Conservation (phyloP, 169 alveolate species). For the Toxoplasma gondii region DNA sequence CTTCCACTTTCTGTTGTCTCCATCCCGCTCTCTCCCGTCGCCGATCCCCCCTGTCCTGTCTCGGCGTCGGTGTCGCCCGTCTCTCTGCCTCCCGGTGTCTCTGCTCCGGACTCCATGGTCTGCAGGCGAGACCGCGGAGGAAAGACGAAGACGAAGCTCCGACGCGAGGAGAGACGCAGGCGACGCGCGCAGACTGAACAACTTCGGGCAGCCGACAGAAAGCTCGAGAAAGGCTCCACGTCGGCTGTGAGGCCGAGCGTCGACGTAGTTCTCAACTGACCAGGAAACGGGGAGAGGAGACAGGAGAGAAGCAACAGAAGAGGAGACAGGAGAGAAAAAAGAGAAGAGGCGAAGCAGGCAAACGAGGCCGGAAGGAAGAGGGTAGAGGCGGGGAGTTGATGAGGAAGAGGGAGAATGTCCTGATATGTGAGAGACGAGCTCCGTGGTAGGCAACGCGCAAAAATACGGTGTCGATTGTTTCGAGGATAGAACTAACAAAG, state of each 20-base stretch:
- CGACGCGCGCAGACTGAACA: neutral
- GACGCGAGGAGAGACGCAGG: constrained; percentile 8
- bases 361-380: no score
- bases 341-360: no score
- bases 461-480: no score
- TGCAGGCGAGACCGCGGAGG: constrained; percentile 1
- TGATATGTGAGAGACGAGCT: no score
- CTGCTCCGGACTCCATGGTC: neutral
- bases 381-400: no score
- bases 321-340: no score
- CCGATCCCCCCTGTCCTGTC: neutral
- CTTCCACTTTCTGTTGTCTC: neutral
- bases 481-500: no score
- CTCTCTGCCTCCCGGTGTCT: neutral
- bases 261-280: neutral
- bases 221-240: neutral
- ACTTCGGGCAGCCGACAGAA: neutral
- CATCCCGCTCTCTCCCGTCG: neutral
- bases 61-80: neutral
- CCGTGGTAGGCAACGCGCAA: no score
- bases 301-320: no score
- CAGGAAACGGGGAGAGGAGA: no score
- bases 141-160: neutral
- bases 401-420: no score
- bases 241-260: neutral